A percentile compares a stretch with the other conserved stretches of the same genome.
phyloP scores from a whole-genome alignment of 2,329 filamentous ascomycete species.

The Diaporthe sp. region DNA sequence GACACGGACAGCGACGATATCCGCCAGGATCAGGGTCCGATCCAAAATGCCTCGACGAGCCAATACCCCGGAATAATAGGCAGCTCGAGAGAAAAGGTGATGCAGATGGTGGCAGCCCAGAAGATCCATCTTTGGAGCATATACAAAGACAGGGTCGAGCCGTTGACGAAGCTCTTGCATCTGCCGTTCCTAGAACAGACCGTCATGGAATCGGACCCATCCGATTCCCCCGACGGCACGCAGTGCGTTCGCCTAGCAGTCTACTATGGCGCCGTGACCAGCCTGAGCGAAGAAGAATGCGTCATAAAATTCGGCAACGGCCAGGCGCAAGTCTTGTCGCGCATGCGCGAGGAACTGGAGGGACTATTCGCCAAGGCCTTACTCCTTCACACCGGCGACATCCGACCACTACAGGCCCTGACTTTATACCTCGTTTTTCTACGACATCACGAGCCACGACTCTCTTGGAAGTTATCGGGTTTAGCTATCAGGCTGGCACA shows the following conservation, averaged over 20 bases:
- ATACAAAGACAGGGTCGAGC: slow-evolving; percentile 6
- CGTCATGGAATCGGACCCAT: neutral
- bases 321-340: neutral
- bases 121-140: neutral
- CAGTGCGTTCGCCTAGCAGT: neutral
- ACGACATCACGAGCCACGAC: neutral
- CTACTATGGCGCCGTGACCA: neutral
- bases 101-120: neutral
- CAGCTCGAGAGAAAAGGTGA: neutral
- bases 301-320: neutral
- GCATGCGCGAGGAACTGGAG: slow-evolving; percentile 2
- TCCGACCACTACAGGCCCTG: slow-evolving; percentile 1
- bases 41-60: neutral
- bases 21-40: neutral
- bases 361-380: neutral
- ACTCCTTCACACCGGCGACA: slow-evolving; percentile 11
- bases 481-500: neutral
- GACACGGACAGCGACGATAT: neutral
- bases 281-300: neutral
- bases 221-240: neutral
- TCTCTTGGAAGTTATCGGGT: neutral
- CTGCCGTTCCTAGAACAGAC: neutral
- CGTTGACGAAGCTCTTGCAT: neutral
- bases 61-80: neutral
- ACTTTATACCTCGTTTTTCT: slow-evolving; percentile 11